Percentiles rank a stretch among this genome's conserved stretches.
Conservation (phyloP, 257 asterid species). For the Capsicum baccatum region DNA sequence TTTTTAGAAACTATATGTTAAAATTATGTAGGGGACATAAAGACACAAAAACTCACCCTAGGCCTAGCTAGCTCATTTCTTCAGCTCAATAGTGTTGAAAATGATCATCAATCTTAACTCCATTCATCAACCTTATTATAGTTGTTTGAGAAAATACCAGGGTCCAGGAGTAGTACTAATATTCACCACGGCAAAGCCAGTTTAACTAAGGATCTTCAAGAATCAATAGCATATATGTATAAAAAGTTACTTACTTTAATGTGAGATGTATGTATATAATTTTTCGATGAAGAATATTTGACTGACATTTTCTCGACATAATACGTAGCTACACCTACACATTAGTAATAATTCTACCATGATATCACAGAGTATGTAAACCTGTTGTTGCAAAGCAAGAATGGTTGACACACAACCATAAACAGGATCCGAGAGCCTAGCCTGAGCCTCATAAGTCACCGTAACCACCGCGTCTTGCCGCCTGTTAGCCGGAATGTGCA, state of each 20-base stretch:
- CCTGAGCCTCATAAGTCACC: conserved; percentile 87
- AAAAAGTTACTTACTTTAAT: not conserved
- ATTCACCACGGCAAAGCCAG: not conserved
- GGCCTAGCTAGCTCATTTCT: not conserved
- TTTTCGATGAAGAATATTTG: not conserved
- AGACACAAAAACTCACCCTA: not conserved
- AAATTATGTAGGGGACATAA: not conserved
- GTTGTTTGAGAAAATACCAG: not conserved
- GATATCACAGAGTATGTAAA: conserved; percentile 11
- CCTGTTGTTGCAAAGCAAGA: conserved; percentile 86
- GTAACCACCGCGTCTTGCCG: conserved; percentile 82
- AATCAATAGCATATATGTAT: not conserved
- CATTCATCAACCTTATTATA: not conserved
- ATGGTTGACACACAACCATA: conserved; percentile 87
- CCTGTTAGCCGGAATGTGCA: conserved; percentile 66
- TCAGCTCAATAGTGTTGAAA: not conserved
- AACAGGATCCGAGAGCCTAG: conserved; percentile 85
- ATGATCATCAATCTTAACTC: not conserved
- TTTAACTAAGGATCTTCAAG: not conserved
- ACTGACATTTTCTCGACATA: not conserved
- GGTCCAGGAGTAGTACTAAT: not conserved
- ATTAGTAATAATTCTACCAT: not conserved
- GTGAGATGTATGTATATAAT: not conserved
- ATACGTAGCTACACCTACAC: not conserved
- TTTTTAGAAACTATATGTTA: not conserved